Evolutionary conservation across 208 protist genomes (phyloP).

Genomic region (Endotrypanum monterogeii): DNA sequence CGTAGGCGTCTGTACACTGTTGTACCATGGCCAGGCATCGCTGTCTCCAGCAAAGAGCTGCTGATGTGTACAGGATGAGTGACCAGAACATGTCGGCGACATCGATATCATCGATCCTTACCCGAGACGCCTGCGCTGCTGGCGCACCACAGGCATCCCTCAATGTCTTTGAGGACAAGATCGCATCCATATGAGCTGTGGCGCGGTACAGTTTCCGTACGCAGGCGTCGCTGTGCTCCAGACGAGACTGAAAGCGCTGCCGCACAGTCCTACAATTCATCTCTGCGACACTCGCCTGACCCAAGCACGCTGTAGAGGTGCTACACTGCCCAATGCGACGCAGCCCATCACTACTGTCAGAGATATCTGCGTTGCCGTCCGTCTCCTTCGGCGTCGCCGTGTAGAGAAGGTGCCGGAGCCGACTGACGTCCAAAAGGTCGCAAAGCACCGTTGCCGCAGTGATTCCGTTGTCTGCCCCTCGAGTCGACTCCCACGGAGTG

Average conservation of each 20-base stretch:
- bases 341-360: neutral
- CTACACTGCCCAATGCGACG: neutral
- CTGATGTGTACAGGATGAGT: slow-evolving; percentile 21
- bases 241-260: neutral
- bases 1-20: neutral
- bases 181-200: neutral
- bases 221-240: neutral
- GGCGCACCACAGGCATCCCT: neutral
- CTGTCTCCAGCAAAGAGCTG: slow-evolving; percentile 18
- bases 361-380: neutral
- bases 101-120: neutral
- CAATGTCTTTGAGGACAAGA: neutral
- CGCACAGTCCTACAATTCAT: neutral
- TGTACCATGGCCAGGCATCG: slow-evolving; percentile 2
- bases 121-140: neutral
- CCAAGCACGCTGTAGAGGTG: neutral
- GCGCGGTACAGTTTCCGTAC: slow-evolving; percentile 7
- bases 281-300: neutral
- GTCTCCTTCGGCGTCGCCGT: neutral
- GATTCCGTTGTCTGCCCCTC: neutral
- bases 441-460: slow-evolving; percentile 20
- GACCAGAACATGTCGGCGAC: slow-evolving; percentile 23
- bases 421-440: slow-evolving; percentile 22
- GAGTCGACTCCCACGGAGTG: slow-evolving; percentile 3
- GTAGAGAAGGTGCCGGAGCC: slow-evolving; percentile 10